Evolutionary conservation across 179 eudicot genomes (phyloP).

Genomic region (Silene coronaria): DNA sequence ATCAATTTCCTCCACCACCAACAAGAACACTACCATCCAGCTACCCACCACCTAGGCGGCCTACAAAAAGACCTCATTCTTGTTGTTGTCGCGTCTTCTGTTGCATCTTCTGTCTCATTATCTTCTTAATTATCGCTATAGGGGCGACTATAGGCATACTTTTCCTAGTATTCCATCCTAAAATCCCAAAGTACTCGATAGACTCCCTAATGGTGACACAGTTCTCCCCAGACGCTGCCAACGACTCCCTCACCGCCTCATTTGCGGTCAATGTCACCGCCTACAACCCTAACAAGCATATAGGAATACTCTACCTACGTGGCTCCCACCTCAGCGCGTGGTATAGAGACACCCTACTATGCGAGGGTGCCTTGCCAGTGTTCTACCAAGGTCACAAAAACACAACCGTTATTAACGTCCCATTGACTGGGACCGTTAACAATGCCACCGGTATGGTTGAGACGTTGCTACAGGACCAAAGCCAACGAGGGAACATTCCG

Average conservation of each 20-base stretch:
- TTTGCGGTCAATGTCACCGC: conserved; percentile 70
- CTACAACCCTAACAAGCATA: conserved; percentile 62
- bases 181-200: conserved; percentile 66
- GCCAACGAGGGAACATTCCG: conserved; percentile 51
- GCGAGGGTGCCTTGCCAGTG: conserved; percentile 57
- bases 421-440: conserved; percentile 33
- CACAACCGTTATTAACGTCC: conserved; percentile 20
- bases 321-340: conserved; percentile 57
- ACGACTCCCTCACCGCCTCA: conserved; percentile 43
- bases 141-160: conserved; percentile 51
- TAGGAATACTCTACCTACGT: conserved; percentile 59
- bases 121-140: conserved; percentile 36
- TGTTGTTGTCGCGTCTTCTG: conserved; percentile 52
- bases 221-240: conserved; percentile 31
- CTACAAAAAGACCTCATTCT: conserved; percentile 15
- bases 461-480: conserved; percentile 35
- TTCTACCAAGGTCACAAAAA: conserved; percentile 84
- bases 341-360: conserved; percentile 46
- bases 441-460: conserved; percentile 39
- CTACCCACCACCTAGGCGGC: conserved; percentile 43
- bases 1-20: conserved; percentile 32
- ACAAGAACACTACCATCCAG: conserved; percentile 34
- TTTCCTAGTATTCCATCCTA: conserved; percentile 62
- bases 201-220: conserved; percentile 48
- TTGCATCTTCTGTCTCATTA: conserved; percentile 39